Base-by-base conservation (phyloP, 805 yeast genomes). In the Nakazawaea anatomiae region DNA sequence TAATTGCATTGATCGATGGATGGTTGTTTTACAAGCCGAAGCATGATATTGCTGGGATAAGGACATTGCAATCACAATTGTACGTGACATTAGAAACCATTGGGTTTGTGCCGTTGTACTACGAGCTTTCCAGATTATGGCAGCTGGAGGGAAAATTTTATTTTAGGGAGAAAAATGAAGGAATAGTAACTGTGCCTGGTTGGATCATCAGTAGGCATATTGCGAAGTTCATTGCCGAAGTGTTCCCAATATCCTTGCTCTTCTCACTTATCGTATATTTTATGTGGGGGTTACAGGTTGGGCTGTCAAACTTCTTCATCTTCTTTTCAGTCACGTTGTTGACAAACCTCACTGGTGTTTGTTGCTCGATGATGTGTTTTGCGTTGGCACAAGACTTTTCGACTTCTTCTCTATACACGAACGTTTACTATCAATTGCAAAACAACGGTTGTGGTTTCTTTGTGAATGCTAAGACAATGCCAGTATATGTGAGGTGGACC, bases 401-500 rank as follows among this genome's bases (percentile, higher is more conserved):
- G 2, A 65, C 70, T n/a, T 78, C 86, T 4, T 66, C 82, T 1
- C 63, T 83, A 52, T 60, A 77, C 25, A 71, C 76, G 7, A 83
- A 83, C 58, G 55, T 77, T 42, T 71, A 77, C 51, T 82, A 77
- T 60, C 85, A 86, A 39, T 61, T 85, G 28, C 86, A 85, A 57
- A 79, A 84, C 55, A 74, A 82, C 65, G 88, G 87, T 0, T 83
- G 88, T 63, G 94, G 94, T 0, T 86, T 76, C 63, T 86, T 85
- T 58, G 83, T 84, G 31, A 84, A 85, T 61, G 78, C 89, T 1
- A 69, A 73, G 10, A 73, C 78, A 0, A 79, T 87, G 85, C 91
- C 91, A 0, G 90, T 84, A 1, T 87, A 87, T 57, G 90, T 87
- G 9, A 72, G 87, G 42, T 86, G 94, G 94, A 74, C 82, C 1